A percentile compares a stretch with the other conserved stretches of the same genome.
phyloP scores from a whole-genome alignment of 1,284 basidiomycete genomes.

The Rhodotorula glutinis region DNA sequence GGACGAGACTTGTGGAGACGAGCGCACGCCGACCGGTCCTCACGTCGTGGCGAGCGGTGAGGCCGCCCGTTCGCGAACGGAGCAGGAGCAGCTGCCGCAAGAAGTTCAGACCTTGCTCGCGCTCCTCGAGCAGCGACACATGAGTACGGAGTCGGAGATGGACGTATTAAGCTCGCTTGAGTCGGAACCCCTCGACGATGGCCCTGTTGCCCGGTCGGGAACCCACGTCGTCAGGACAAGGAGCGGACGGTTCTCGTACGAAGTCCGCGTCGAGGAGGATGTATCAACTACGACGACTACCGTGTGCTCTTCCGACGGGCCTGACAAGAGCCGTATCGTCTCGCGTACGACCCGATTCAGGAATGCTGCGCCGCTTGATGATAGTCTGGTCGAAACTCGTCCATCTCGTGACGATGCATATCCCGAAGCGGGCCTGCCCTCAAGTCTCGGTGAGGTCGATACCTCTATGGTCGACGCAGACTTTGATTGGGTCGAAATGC shows the following conservation, averaged over 20 bases:
- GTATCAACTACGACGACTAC: slow-evolving; percentile 40
- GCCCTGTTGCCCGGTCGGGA: slow-evolving; percentile 1
- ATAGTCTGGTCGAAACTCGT: background rate
- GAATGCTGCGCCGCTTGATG: background rate
- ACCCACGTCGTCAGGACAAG: background rate
- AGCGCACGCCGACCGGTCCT: too few species aligned
- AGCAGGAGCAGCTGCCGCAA: slow-evolving; percentile 23
- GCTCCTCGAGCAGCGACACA: too few species aligned
- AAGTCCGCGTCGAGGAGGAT: slow-evolving; percentile 48
- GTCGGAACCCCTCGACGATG: slow-evolving; percentile 21
- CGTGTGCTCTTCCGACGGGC: slow-evolving; percentile 14
- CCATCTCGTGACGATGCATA: background rate
- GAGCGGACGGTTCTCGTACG: slow-evolving; percentile 45
- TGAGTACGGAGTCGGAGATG: too few species aligned
- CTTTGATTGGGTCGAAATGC: slow-evolving; percentile 49
- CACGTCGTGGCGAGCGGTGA: too few species aligned
- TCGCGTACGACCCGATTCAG: background rate
- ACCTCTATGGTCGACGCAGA: background rate
- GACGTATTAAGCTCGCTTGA: too few species aligned
- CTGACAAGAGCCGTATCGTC: background rate
- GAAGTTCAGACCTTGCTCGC: slow-evolving; percentile 5
- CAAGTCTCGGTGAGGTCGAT: background rate
- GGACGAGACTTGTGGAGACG: too few species aligned
- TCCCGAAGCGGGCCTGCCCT: background rate
- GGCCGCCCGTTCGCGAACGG: too few species aligned